phyloP scores from a whole-genome alignment of 2,329 filamentous ascomycete genomes.

The Phialophora macrospora region DNA sequence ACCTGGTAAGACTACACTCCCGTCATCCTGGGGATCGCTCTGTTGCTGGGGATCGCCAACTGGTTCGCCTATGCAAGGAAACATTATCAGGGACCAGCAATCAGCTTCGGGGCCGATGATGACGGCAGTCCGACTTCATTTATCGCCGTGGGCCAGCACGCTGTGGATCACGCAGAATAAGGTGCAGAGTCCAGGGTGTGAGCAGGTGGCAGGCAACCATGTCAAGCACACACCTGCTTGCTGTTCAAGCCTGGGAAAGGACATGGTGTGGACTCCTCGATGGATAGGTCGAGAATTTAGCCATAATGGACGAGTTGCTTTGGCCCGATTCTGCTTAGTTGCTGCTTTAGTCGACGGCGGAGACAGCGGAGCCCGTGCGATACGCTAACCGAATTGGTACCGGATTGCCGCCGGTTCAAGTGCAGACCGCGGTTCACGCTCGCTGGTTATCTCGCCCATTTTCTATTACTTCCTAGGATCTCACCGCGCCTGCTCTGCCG shows the following conservation, averaged over 20 bases:
- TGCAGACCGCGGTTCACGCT: neutral
- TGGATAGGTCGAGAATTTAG: neutral
- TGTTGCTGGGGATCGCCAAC: slow-evolving; percentile 21
- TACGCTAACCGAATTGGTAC: neutral
- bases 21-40: slow-evolving; percentile 19
- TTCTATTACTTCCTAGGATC: neutral
- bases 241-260: too few relatives aligned
- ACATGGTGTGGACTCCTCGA: too few relatives aligned
- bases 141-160: neutral
- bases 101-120: slow-evolving; percentile 2
- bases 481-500: neutral
- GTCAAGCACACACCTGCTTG: too few relatives aligned
- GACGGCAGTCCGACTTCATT: neutral
- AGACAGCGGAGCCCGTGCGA: too few relatives aligned
- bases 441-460: neutral
- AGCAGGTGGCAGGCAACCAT: neutral
- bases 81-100: slow-evolving; percentile 25
- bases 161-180: neutral
- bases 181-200: neutral
- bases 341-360: neutral
- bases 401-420: neutral
- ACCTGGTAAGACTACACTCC: slow-evolving; percentile 23
- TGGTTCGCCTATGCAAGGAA: slow-evolving; percentile 22
- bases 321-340: neutral
- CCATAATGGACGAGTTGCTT: too few relatives aligned